Evolutionary conservation across 345 rosid species (phyloP).

Genomic region (Excoecaria agallocha): DNA sequence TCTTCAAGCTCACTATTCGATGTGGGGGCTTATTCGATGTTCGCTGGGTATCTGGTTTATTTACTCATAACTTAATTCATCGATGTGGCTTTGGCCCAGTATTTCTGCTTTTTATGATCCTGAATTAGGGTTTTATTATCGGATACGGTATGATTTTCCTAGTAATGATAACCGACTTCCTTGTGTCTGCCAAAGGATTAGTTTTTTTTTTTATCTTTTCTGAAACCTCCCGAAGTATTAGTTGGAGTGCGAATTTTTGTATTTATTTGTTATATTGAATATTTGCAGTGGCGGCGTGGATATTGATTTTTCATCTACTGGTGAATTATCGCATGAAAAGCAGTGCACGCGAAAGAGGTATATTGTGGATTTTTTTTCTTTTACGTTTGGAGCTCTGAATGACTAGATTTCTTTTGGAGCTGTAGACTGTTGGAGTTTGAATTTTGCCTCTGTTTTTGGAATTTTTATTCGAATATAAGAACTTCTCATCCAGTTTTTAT

Average conservation of each 20-base stretch:
- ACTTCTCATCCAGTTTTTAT: not conserved
- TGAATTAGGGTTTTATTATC: slow-evolving; percentile 5
- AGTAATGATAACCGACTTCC: not conserved
- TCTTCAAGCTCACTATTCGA: not conserved
- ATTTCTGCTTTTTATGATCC: not conserved
- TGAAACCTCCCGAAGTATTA: not conserved
- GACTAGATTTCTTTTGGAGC: not conserved
- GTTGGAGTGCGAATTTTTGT: not conserved
- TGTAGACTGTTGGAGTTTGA: too few species aligned
- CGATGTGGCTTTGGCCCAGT: not conserved
- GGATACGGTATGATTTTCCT: not conserved
- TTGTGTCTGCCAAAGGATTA: not conserved
- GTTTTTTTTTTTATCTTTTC: too few species aligned
- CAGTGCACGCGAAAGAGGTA: slow-evolving; percentile 28
- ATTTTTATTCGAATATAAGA: not conserved
- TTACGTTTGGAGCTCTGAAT: not conserved
- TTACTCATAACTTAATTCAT: not conserved
- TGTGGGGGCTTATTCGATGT: not conserved
- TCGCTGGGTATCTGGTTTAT: not conserved
- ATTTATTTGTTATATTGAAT: not conserved
- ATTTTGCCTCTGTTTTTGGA: not conserved
- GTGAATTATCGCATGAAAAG: not conserved
- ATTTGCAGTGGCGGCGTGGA: slow-evolving; percentile 12
- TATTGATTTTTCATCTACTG: slow-evolving; percentile 18
- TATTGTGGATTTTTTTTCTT: not conserved